These are phyloP conservation scores for Penicillium cosmopolitanum DNA, from an alignment of 495 filamentous ascomycete genomes.

Conservation along the genomic window DNA sequence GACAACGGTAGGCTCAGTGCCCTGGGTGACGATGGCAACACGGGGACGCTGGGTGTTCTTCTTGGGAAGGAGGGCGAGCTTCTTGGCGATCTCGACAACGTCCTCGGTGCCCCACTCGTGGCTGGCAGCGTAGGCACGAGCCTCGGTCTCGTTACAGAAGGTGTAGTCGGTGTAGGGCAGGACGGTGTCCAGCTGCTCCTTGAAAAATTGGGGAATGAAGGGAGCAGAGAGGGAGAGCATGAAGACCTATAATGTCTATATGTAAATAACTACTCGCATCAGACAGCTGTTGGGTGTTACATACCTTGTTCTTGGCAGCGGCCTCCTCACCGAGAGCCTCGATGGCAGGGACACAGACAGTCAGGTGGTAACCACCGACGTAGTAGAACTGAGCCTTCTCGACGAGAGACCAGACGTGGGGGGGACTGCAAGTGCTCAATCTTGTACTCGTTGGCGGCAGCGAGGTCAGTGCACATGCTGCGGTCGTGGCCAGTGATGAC, in stretches of 20 bases:
- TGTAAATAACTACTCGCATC: conserved; percentile 6
- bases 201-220: conserved; percentile 97
- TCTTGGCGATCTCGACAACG: conserved; percentile 84
- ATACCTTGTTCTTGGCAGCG: conserved; percentile 79
- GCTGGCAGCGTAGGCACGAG: conserved; percentile 77
- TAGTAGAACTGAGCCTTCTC: conserved; percentile 88
- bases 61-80: conserved; percentile 87
- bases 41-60: conserved; percentile 78
- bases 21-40: conserved; percentile 90
- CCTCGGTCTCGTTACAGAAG: conserved; percentile 97
- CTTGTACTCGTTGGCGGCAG: conserved; percentile 95
- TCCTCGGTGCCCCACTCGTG: conserved; percentile 73
- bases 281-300: conserved; percentile 2
- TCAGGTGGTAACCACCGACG: conserved; percentile 88
- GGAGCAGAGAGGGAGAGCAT: conserved; percentile 89
- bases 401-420: conserved; percentile 87
- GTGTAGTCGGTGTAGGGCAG: conserved; percentile 94
- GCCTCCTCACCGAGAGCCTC: conserved; percentile 88
- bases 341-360: conserved; percentile 88
- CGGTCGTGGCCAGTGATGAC: conserved; percentile 95
- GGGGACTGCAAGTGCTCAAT: conserved; percentile 89
- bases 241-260: conserved; percentile 58
- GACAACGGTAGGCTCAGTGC: conserved; percentile 84
- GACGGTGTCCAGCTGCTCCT: conserved; percentile 84
- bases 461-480: conserved; percentile 92